Base-by-base conservation (phyloP, 2,329 filamentous ascomycete species). In the Harringtonia lauricola region DNA sequence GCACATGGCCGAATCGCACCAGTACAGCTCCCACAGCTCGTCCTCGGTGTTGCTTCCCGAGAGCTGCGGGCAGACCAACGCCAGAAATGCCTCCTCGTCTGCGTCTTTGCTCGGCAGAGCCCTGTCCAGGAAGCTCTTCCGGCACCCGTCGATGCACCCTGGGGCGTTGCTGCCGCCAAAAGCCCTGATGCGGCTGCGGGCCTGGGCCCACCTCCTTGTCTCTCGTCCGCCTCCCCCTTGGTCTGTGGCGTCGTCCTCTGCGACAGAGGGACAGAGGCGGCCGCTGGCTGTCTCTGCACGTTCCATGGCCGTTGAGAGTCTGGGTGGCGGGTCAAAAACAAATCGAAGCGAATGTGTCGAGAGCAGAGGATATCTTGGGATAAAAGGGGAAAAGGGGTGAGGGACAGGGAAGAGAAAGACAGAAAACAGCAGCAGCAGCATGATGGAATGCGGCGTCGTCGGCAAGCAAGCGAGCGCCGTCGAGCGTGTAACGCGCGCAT, bases 1-100 rank as follows among this genome's bases (percentile, higher is more conserved):
- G 52, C 72, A 76, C 39, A 62, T 61, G 41, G 61, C 63, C 39
- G 64, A 61, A 52, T 74, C 70, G 54, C 72, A 74, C 55, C 70
- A 70, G 53, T 76, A 76, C 19, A 75, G 57, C 34, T 58, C 53
- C 60, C 63, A 66, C 12, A 75, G 60, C 35, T 59, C 52, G 22
- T 53, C 52, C 41, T 54, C 52, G 28, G 56, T 34, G 4, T 21
- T 34, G 10, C 22, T 15, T 7, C 22, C 34, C 1, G 47, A 43
- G 29, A 51, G 41, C 13, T 36, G 18, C 4, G 41, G 28, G 36
- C 51, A 49, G 38, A 41, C 36, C 28, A n/a, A 41, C 18, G 7
- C 24, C 7, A 10, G 36, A 30, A 14, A 17, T 17, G 39, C n/a
- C n/a, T n/a, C n/a, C n/a, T n/a, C n/a, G n/a, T n/a, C n/a, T n/a